Evolutionary conservation across 2,329 filamentous ascomycete species (phyloP), one percentile per base, ranked within the genome.

Genomic region (Penicillium sp.): DNA sequence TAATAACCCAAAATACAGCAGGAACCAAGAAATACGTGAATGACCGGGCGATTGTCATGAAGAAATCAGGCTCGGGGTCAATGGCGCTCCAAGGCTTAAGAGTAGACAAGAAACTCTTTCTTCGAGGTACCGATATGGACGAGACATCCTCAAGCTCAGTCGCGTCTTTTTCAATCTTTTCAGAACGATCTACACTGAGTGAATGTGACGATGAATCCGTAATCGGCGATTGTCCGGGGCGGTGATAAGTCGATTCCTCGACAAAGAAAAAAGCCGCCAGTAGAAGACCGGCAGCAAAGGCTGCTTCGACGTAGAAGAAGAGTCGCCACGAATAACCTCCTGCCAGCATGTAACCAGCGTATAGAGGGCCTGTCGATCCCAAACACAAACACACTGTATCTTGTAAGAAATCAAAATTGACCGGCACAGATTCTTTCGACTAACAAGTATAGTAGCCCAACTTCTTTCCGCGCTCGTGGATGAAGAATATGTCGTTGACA

Each of bases 261-360:
- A 84, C 80, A 60, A 85, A 80, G 53, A 85, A 70, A 61, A 85
- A 82, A 0, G 79, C 74, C 7, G 79, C 58, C 41, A 82, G 68
- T 53, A 72, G 68, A 44, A 72, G 63, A 6, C 66, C 67, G 8
- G 68, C 68, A 2, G 78, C 75, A 47, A 85, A 84, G 2, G 81
- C 82, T 44, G 82, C 75, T 55, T 80, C 77, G 49, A 85, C 81
- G 63, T 84, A 84, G 72, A 85, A 85, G 70, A 81, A 85, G 0
- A 85, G 75, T 15, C 79, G 73, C 81, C 82, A 85, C 6, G 81
- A 82, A 60, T 81, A 79, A 9, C 80, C 79, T 1, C 75, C 81
- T 0, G 77, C 75, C 6, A 85, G 76, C 81, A 85, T 85, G 65
- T 84, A 85, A 12, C 82, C 81, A 1, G 82, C 81, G 45, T 81